A percentile compares a stretch with the other conserved stretches of the same genome.
These are phyloP conservation scores for Candida maltosa DNA, from an alignment of 805 yeast species.

Conservation along the genomic window DNA sequence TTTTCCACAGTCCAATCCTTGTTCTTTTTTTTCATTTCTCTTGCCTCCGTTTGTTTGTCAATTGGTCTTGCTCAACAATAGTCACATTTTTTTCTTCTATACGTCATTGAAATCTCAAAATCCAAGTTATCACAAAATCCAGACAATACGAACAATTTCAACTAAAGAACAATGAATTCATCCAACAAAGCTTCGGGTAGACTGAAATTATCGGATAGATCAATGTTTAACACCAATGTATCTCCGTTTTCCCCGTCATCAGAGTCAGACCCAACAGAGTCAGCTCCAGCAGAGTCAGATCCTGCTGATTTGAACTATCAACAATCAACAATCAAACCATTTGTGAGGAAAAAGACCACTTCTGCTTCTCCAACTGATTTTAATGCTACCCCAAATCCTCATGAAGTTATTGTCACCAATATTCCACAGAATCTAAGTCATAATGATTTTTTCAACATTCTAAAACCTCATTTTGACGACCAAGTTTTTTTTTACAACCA, in stretches of 20 bases:
- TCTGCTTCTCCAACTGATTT: background rate
- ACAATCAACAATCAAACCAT: background rate
- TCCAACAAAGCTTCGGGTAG: background rate
- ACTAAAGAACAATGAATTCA: background rate
- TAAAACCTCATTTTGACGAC: background rate
- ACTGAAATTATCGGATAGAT: background rate
- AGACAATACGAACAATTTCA: background rate
- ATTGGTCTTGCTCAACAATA: background rate
- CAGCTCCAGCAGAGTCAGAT: no score
- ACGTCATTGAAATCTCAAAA: background rate
- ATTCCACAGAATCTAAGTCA: background rate
- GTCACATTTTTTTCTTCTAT: background rate
- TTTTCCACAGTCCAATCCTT: background rate
- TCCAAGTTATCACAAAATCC: no score
- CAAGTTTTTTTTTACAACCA: no score
- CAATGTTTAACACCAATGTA: background rate
- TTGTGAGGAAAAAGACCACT: background rate
- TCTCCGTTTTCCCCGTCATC: slow-evolving; percentile 1
- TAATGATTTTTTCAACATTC: slow-evolving; percentile 1
- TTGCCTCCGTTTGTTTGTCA: background rate
- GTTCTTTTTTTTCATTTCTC: background rate
- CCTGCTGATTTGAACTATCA: no score
- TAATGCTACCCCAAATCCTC: background rate
- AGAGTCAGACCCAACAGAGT: no score
- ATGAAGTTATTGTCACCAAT: background rate